phyloP scores from a whole-genome alignment of 1,284 basidiomycete species.

The Trichosporon sp. region DNA sequence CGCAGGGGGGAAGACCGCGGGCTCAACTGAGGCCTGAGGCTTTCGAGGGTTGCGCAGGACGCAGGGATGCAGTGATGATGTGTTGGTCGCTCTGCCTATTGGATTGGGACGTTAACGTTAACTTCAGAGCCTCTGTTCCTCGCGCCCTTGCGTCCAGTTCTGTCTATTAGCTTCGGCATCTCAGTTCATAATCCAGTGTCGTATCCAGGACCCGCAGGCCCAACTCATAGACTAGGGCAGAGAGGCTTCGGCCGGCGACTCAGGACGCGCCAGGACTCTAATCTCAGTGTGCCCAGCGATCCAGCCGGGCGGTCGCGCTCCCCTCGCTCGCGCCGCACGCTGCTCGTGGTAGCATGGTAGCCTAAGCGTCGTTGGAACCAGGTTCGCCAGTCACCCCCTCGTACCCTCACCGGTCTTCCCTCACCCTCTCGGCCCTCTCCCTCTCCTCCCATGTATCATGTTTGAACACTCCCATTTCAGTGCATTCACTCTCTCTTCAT shows the following conservation, averaged over 20 bases:
- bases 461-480: background rate
- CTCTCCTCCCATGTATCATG: background rate
- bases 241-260: background rate
- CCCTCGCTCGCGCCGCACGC: too few species aligned
- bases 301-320: background rate
- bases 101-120: background rate
- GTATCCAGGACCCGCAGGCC: background rate
- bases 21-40: background rate
- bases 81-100: slow-evolving; percentile 2
- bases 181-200: background rate
- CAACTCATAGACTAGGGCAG: background rate
- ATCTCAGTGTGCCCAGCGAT: background rate
- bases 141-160: background rate
- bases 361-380: background rate
- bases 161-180: slow-evolving; percentile 3
- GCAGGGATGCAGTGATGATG: background rate
- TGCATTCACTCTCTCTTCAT: background rate
- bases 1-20: background rate
- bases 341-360: background rate
- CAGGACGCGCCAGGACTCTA: background rate
- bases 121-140: background rate
- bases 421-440: background rate
- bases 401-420: background rate
- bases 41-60: background rate
- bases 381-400: background rate